Evolutionary conservation across 306 rosid species (phyloP).

Genomic region (Vigna unguiculata): DNA sequence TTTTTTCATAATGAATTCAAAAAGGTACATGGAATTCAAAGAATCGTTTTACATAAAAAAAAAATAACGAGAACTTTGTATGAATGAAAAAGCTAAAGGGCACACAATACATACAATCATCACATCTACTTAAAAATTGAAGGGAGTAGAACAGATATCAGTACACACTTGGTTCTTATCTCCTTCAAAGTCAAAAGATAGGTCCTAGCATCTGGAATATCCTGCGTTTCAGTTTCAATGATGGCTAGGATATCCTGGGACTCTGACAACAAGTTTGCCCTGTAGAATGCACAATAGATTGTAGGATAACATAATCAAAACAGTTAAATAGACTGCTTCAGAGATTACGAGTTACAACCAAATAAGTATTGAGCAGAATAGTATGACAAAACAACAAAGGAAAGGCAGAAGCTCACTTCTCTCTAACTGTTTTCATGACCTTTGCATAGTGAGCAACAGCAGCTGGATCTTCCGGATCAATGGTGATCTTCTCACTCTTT

Average conservation of each 20-base stretch:
- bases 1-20: slow-evolving; percentile 5
- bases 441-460: slow-evolving; percentile 84
- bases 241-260: slow-evolving; percentile 64
- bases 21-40: slow-evolving; percentile 16
- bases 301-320: slow-evolving; percentile 22
- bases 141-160: slow-evolving; percentile 39
- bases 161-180: slow-evolving; percentile 70
- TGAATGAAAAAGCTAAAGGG: not conserved
- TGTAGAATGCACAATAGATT: slow-evolving; percentile 47
- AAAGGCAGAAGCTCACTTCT: slow-evolving; percentile 71
- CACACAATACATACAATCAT: slow-evolving; percentile 8
- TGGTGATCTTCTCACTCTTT: slow-evolving; percentile 88
- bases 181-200: slow-evolving; percentile 88
- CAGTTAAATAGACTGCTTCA: not conserved
- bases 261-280: slow-evolving; percentile 80
- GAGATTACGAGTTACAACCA: slow-evolving; percentile 11
- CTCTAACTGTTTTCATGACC: slow-evolving; percentile 86
- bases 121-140: slow-evolving; percentile 34
- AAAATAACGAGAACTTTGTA: slow-evolving; percentile 3
- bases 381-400: slow-evolving; percentile 6
- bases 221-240: slow-evolving; percentile 65
- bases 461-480: slow-evolving; percentile 86
- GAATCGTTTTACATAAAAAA: slow-evolving; percentile 15
- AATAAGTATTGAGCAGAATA: slow-evolving; percentile 15
- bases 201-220: slow-evolving; percentile 89